A percentile compares a stretch with the other conserved stretches of the same genome.
phyloP scores from a whole-genome alignment of 2,329 filamentous ascomycete genomes.

The Dothistroma septosporum region DNA sequence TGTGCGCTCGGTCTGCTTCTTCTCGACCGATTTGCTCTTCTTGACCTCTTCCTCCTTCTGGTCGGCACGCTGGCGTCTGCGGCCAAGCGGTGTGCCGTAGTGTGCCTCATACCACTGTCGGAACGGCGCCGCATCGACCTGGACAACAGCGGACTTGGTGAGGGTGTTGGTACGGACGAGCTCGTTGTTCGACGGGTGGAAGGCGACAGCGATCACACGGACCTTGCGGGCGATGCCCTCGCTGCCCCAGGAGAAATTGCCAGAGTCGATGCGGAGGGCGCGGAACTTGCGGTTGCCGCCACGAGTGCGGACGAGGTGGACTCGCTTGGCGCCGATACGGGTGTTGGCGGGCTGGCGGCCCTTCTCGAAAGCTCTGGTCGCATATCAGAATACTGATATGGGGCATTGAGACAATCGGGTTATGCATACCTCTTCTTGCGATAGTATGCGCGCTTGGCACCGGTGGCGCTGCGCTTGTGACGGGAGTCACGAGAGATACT shows the following conservation, averaged over 20 bases:
- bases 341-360: conserved; percentile 99
- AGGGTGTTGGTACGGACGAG: conserved; percentile 99
- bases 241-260: conserved; percentile 99
- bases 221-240: conserved; percentile 98
- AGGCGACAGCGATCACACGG: conserved; percentile 96
- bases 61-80: conserved; percentile 74
- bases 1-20: conserved; percentile 90
- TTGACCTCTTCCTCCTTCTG: conserved; percentile 65
- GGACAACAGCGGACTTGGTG: conserved; percentile 97
- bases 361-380: conserved; percentile 98
- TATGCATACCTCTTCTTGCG: conserved; percentile 58
- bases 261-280: conserved; percentile 94
- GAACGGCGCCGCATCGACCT: conserved; percentile 98
- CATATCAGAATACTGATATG: conserved; percentile 59
- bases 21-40: conserved; percentile 94
- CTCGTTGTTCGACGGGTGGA: conserved; percentile 99
- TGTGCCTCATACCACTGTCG: conserved; percentile 99
- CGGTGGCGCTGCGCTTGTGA: conserved; percentile 99
- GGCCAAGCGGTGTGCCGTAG: conserved; percentile 88
- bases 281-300: conserved; percentile 99
- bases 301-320: conserved; percentile 94
- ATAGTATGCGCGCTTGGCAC: conserved; percentile 72
- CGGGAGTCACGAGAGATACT: conserved; percentile 99
- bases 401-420: conserved; percentile 55
- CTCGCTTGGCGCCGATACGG: conserved; percentile 94